Percentiles rank a stretch among this genome's conserved stretches.
phyloP scores from a whole-genome alignment of 2,329 filamentous ascomycete species.

The Sporothrix sp. region DNA sequence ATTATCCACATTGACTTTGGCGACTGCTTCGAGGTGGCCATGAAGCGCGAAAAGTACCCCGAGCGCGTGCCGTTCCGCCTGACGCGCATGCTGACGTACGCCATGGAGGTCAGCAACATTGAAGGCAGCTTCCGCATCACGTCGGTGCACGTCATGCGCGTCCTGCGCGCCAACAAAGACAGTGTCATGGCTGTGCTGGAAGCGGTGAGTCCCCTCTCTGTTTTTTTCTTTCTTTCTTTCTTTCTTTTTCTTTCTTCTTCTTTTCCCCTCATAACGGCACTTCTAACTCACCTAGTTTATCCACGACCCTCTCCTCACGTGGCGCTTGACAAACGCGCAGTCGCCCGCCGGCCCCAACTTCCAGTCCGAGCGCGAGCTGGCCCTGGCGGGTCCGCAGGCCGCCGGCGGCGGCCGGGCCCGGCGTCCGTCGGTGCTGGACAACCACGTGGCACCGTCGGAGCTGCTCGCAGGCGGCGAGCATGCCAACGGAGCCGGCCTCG shows the following conservation, averaged over 20 bases:
- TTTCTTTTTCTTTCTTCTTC: conserved; percentile 13
- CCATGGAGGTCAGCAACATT: conserved; percentile 99
- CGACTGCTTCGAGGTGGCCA: conserved; percentile 98
- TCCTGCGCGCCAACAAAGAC: conserved; percentile 93
- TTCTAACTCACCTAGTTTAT: too few species aligned
- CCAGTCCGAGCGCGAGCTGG: conserved; percentile 48
- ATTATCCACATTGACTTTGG: conserved; percentile 99
- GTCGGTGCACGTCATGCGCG: conserved; percentile 96
- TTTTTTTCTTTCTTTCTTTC: not conserved
- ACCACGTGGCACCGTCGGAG: conserved; percentile 49
- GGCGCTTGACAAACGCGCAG: conserved; percentile 65
- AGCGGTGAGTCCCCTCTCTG: conserved; percentile 56
- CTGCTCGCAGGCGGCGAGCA: conserved; percentile 34
- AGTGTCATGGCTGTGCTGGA: conserved; percentile 97
- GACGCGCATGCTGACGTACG: conserved; percentile 97
- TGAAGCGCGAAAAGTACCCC: conserved; percentile 98
- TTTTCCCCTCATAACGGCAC: conserved; percentile 17
- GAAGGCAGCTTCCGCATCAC: conserved; percentile 97
- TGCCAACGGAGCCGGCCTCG: conserved; percentile 15
- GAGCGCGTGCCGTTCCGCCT: conserved; percentile 96
- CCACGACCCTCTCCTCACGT: conserved; percentile 96
- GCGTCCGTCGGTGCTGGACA: conserved; percentile 60
- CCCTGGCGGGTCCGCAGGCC: conserved; percentile 35
- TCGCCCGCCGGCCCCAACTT: conserved; percentile 60
- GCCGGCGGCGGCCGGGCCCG: conserved; percentile 41